Evolutionary conservation across 257 asterid species (phyloP).

Genomic region (Salvia hispanica): DNA sequence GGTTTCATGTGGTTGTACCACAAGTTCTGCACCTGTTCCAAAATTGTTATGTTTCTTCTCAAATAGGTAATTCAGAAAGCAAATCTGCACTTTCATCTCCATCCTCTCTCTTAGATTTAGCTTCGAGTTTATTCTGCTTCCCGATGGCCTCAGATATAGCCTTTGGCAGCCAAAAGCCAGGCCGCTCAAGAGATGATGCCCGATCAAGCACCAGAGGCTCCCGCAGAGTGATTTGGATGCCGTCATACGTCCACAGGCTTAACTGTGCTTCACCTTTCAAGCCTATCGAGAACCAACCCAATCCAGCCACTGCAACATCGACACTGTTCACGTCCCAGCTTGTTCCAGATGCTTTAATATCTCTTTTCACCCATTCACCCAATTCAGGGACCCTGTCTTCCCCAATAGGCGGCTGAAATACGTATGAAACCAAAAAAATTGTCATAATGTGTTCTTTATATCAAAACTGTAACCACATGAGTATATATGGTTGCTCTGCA

Average conservation of each 20-base stretch:
- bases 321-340: constrained; percentile 90
- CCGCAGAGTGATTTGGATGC: constrained; percentile 56
- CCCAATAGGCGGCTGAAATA: constrained; percentile 73
- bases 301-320: constrained; percentile 80
- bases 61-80: constrained; percentile 31
- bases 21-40: background rate
- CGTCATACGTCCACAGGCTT: constrained; percentile 73
- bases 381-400: constrained; percentile 60
- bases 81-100: constrained; percentile 33
- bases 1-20: background rate
- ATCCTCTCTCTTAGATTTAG: constrained; percentile 49
- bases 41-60: constrained; percentile 8
- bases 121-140: constrained; percentile 64
- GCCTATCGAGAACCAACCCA: constrained; percentile 90
- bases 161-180: constrained; percentile 92
- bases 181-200: constrained; percentile 72
- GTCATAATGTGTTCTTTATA: background rate
- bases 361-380: constrained; percentile 69
- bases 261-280: constrained; percentile 84
- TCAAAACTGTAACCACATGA: background rate
- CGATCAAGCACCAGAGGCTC: constrained; percentile 94
- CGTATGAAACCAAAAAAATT: background rate
- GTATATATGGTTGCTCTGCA: background rate
- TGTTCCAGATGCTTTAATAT: constrained; percentile 63
- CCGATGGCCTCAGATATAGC: constrained; percentile 86